phyloP scores from a whole-genome alignment of 805 yeast species.

The Yamadazyma phyllophila region DNA sequence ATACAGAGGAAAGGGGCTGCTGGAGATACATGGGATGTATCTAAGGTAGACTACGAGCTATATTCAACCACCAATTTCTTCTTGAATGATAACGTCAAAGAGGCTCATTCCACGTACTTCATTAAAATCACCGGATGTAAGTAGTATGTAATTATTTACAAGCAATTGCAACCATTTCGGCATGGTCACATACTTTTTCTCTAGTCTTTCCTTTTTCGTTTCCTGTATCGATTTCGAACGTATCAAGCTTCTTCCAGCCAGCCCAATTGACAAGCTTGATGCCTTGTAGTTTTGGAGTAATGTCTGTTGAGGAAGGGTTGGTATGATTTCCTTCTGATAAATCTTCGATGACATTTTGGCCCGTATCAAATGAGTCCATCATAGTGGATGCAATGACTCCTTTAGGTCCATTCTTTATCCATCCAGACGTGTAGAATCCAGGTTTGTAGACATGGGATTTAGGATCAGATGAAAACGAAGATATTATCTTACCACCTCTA shows the following conservation, averaged over 20 bases:
- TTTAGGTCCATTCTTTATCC: constrained; percentile 83
- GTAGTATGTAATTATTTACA: constrained; percentile 18
- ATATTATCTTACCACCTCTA: constrained; percentile 33
- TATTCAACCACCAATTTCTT: constrained; percentile 11
- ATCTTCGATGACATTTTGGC: constrained; percentile 62
- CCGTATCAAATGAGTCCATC: constrained; percentile 77
- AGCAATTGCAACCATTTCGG: constrained; percentile 48
- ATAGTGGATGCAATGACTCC: constrained; percentile 93
- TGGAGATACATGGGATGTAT: constrained; percentile 1
- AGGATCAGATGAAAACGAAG: constrained; percentile 14
- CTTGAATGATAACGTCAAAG: constrained; percentile 22
- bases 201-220: constrained; percentile 48
- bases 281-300: constrained; percentile 17
- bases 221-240: constrained; percentile 53
- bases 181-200: constrained; percentile 49
- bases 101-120: constrained; percentile 33
- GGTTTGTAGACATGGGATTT: constrained; percentile 22
- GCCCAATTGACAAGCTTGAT: constrained; percentile 51
- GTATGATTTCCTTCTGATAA: constrained; percentile 29
- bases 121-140: constrained; percentile 30
- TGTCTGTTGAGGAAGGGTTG: not conserved
- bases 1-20: constrained; percentile 14
- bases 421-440: constrained; percentile 80
- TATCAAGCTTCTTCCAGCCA: constrained; percentile 62
- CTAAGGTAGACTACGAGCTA: not conserved